Percentiles rank a stretch among this genome's conserved stretches.
Evolutionary conservation across 1,284 basidiomycete genomes (phyloP).

Genomic region (Salmacisia buchloeana): DNA sequence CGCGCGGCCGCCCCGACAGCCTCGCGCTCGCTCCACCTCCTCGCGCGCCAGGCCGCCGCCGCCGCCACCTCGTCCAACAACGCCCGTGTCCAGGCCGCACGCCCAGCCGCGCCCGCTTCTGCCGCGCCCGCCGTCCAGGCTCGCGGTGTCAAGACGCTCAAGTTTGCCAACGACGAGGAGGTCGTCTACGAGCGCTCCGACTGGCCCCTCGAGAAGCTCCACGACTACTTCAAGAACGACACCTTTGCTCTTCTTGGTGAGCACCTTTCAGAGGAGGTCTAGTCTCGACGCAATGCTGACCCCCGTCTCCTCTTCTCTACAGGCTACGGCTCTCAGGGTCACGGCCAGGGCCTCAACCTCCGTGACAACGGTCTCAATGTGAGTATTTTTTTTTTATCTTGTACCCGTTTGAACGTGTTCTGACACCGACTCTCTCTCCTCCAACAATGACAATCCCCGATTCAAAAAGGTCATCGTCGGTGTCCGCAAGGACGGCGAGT

Average conservation of each 20-base stretch:
- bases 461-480: constrained; percentile 65
- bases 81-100: constrained; percentile 21
- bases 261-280: too few relatives aligned
- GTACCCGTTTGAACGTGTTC: too few relatives aligned
- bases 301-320: too few relatives aligned
- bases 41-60: constrained; percentile 11
- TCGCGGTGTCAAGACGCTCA: constrained; percentile 84
- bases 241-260: constrained; percentile 75
- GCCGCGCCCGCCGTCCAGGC: constrained; percentile 21
- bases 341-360: constrained; percentile 92
- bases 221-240: constrained; percentile 95
- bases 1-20: constrained; percentile 22
- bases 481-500: constrained; percentile 92
- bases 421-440: neutral
- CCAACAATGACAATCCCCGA: neutral
- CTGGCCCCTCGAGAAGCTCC: constrained; percentile 95
- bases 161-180: constrained; percentile 84
- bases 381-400: too few relatives aligned
- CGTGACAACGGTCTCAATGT: constrained; percentile 99
- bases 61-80: constrained; percentile 25
- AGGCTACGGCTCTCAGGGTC: constrained; percentile 93
- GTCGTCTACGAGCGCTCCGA: constrained; percentile 94
- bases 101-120: too few relatives aligned
- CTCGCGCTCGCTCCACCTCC: constrained; percentile 23
- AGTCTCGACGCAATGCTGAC: too few relatives aligned